These are phyloP conservation scores for Amanita thiersii DNA, from an alignment of 768 basidiomycete species.

Conservation along the genomic window DNA sequence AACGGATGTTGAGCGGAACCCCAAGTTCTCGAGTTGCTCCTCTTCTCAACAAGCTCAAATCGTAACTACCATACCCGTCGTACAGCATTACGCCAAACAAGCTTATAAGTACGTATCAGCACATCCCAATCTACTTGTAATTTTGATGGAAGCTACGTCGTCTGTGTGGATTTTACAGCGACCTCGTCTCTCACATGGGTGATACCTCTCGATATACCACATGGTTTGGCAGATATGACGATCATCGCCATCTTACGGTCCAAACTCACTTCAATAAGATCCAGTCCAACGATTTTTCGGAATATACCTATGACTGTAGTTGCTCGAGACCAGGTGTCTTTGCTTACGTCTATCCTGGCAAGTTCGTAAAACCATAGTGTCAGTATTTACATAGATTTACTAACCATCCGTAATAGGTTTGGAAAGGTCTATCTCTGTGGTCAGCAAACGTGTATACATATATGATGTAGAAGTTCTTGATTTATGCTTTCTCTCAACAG, in stretches of 20 bases:
- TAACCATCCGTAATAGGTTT: conserved; percentile 1
- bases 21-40: conserved; percentile 23
- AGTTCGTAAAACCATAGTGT: conserved; percentile 14
- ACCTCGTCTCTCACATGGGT: conserved; percentile 16
- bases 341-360: conserved; percentile 27
- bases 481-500: too few species aligned
- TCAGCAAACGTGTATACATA: too few species aligned
- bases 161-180: conserved; percentile 20
- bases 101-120: conserved; percentile 22
- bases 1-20: neutral
- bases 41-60: conserved; percentile 25
- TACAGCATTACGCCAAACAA: conserved; percentile 28
- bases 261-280: conserved; percentile 30
- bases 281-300: conserved; percentile 21
- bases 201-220: conserved; percentile 35
- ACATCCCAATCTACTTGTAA: neutral
- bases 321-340: conserved; percentile 26
- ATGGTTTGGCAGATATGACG: conserved; percentile 40
- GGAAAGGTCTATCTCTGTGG: conserved; percentile 10
- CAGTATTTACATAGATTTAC: neutral
- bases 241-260: conserved; percentile 26
- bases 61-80: conserved; percentile 27
- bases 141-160: neutral
- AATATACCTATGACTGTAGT: conserved; percentile 29
- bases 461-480: too few species aligned